Evolutionary conservation across 768 basidiomycete genomes (phyloP).

Genomic region (Dentipellis sp.): DNA sequence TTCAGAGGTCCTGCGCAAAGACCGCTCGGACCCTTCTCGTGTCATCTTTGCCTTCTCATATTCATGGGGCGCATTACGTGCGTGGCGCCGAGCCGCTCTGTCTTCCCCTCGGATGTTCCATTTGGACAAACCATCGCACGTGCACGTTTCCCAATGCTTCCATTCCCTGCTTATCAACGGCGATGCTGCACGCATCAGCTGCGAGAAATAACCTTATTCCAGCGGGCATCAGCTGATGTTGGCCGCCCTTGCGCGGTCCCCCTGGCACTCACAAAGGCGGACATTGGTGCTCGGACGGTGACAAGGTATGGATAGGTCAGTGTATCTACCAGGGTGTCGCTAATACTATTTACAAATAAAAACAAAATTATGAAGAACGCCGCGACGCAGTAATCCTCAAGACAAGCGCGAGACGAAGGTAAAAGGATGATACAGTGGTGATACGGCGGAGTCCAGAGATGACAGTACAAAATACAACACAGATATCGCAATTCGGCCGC

Average conservation of each 20-base stretch:
- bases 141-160: background rate
- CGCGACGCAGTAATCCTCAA: conserved; percentile 7
- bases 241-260: background rate
- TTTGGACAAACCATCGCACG: background rate
- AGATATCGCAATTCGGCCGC: conserved; percentile 2
- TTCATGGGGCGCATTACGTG: background rate
- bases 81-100: background rate
- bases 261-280: background rate
- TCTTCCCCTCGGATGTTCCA: background rate
- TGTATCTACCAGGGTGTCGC: background rate
- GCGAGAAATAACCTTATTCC: background rate
- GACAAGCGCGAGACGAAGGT: background rate
- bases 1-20: too few species aligned
- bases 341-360: conserved; percentile 15
- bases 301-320: background rate
- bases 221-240: background rate
- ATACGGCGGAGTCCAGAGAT: conserved; percentile 2
- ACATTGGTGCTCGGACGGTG: background rate
- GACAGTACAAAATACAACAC: conserved; percentile 11
- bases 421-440: conserved; percentile 12
- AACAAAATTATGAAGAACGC: background rate
- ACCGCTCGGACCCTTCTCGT: too few species aligned
- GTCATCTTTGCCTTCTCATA: too few species aligned
- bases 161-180: background rate
- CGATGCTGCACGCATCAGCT: background rate